These are phyloP conservation scores for Tuber borchii DNA, from an alignment of 495 filamentous ascomycete species.

Conservation along the genomic window DNA sequence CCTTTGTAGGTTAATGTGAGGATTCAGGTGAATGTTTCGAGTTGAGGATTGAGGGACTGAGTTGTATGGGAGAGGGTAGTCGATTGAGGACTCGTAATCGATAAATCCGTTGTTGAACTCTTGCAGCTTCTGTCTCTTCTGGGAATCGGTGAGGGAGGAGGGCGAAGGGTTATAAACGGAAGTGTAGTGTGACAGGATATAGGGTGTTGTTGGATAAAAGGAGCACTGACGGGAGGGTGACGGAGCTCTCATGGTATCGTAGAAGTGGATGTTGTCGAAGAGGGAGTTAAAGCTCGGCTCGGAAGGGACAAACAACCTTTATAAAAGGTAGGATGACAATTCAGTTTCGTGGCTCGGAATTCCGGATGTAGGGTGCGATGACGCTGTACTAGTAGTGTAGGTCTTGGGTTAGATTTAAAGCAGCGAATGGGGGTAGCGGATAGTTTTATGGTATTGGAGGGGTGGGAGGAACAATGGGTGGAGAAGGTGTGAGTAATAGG, in stretches of 20 bases:
- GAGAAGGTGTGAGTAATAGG: background rate
- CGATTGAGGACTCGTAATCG: constrained; percentile 21
- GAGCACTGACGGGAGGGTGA: constrained; percentile 23
- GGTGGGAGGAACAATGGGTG: background rate
- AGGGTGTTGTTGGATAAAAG: constrained; percentile 22
- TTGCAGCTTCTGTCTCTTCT: constrained; percentile 32
- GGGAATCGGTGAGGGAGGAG: constrained; percentile 18
- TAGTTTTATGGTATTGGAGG: background rate
- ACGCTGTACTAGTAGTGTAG: background rate
- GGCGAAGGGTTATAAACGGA: background rate
- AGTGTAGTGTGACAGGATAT: constrained; percentile 17
- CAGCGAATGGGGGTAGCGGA: background rate
- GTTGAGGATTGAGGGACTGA: constrained; percentile 17
- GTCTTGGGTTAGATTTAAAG: background rate
- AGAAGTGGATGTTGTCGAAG: background rate
- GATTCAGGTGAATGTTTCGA: constrained; percentile 16
- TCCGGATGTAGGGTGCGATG: background rate
- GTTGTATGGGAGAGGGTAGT: constrained; percentile 20
- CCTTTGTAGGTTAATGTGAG: constrained; percentile 36
- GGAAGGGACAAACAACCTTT: constrained; percentile 14
- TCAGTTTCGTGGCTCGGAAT: background rate
- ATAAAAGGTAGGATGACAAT: constrained; percentile 7
- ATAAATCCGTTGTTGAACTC: constrained; percentile 34
- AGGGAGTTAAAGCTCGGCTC: background rate
- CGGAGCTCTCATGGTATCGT: constrained; percentile 23